Base-by-base conservation (phyloP, 371 early-diverging fungal genomes). In the Syncephalastrum contaminatum region DNA sequence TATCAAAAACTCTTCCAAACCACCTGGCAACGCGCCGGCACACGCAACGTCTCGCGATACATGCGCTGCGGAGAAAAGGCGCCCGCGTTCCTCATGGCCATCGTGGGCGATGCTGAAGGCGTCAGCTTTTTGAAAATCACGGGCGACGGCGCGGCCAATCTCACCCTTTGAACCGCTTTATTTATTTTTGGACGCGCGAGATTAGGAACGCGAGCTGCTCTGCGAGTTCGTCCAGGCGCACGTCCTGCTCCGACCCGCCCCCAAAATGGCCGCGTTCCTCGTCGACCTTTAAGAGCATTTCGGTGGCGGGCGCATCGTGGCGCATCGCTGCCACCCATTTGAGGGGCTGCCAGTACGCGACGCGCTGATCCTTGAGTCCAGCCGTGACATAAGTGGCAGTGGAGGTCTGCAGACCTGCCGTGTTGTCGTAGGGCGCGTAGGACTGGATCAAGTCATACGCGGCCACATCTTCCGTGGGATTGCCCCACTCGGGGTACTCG, bases 401-500 rank as follows among this genome's bases (percentile, higher is more conserved):
- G 18, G 8, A 36, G 10, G 43, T 54, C 27, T 42, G 54, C 50
- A 19, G 42, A 3, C 24, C 41, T 7, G n/a, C 39, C 19, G 8
- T n/a, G 25, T 8, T 57, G 10, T 4, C 30, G 58, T 92, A 93
- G 0, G 94, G 94, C 6, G 92, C 82, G 54, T 91, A 93, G 40
- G 64, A 59, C 8, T 67, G 53, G 25, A 94, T 88, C 22, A 73
- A 65, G 39, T 82, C 75, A 62, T 87, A 91, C 14, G 74, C 82
- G 4, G 64, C 51, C 0, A 54, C 21, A 30, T 79, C 77, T 8
- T 74, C 62, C 0, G 80, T 59, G 13, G 91, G 92, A 62, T 93
- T 86, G 0, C 95, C 95, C 95, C 95, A 95, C 60, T 95, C 95
- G 8, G 82, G 73, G 48, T 80, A 83, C 60, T 95, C 95, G 39